Evolutionary conservation across 2,329 filamentous ascomycete species (phyloP), one percentile per base, ranked within the genome.

Genomic region (Alternaria sp.): DNA sequence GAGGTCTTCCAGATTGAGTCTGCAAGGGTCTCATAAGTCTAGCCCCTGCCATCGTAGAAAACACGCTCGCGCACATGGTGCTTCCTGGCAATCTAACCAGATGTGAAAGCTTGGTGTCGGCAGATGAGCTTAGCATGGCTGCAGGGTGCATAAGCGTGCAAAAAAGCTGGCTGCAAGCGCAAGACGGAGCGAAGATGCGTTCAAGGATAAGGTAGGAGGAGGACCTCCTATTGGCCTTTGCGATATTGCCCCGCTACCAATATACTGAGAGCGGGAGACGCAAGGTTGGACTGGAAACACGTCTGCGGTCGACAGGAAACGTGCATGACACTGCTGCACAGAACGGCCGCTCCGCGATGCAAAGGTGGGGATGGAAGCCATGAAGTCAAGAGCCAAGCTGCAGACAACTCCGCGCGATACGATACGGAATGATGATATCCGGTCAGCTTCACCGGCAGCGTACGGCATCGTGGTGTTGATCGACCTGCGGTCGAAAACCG

Each of bases 101-200:
- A 56, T 41, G 48, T 52, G 42, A 56, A 62, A 51, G 54, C 56
- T 56, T 58, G 40, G 51, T 31, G 23, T 46, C 53, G 58, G 45
- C 49, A 63, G 29, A 44, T 60, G 45, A 60, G 34, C 40, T 60
- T 56, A 51, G 48, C 45, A 41, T 41, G 36, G n/a, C 29, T 41
- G 41, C 52, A 45, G 37, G 26, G 44, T 17, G 23, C n/a, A 31
- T 45, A 23, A 34, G 46, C 23, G 56, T 26, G 28, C 37, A 41
- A 51, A 51, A 23, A 31, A 21, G 21, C 37, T 23, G 49, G 23
- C 24, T 10, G 28, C 21, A 41, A 51, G 49, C 49, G 37, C 49
- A 33, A 41, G 34, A 29, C 28, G 28, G 31, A 29, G 21, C 17
- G 17, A 24, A 42, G 49, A 31, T 24, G 29, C 14, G 36, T 14